Evolutionary conservation across 495 filamentous ascomycete genomes (phyloP), one percentile per base, ranked within the genome.

Genomic region (Tuber magnatum): DNA sequence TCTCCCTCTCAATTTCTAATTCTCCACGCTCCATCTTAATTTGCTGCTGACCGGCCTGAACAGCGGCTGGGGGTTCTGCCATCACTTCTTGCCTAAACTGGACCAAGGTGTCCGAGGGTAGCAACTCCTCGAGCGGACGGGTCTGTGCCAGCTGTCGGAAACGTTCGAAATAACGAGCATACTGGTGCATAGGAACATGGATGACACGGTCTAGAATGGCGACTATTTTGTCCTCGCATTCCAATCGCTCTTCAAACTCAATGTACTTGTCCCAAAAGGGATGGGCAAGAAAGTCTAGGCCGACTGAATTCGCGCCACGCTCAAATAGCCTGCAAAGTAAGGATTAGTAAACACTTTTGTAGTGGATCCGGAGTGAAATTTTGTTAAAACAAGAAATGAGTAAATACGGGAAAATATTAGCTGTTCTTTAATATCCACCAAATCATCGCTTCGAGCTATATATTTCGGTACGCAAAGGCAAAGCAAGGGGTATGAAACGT

Each of bases 241-340:
- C 93, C 70, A 94, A 85, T 14, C 94, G 90, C 81, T 97, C 93
- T 81, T 98, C 95, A 80, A 94, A 98, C 80, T 97, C 95, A 72
- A 98, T 88, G 80, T 97, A 99, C 84, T 97, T 98, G 81, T 98
- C 96, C 95, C 95, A 99, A 86, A 99, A 97, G 0, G 93, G 93
- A 82, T 97, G 93, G 6, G 93, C 90, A 14, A 96, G 87, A 83
- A 97, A 99, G 84, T 99, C 95, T 43, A 97, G 87, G 24, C 96
- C 95, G 32, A 97, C 93, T 80, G 88, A 89, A 65, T 86, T 88
- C 24, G 93, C 94, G 71, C 90, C 95, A 80, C 96, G 91, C 84
- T 98, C 96, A 81, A 97, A 99, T 9, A 99, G 88, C 73, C 96
- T 99, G 83, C 71, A 46, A 68, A 68, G 80, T 74, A 85, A 84